Percentiles rank a stretch among this genome's conserved stretches.
Conservation (phyloP, 2,329 filamentous ascomycete species). For the Biscogniauxia sp. region DNA sequence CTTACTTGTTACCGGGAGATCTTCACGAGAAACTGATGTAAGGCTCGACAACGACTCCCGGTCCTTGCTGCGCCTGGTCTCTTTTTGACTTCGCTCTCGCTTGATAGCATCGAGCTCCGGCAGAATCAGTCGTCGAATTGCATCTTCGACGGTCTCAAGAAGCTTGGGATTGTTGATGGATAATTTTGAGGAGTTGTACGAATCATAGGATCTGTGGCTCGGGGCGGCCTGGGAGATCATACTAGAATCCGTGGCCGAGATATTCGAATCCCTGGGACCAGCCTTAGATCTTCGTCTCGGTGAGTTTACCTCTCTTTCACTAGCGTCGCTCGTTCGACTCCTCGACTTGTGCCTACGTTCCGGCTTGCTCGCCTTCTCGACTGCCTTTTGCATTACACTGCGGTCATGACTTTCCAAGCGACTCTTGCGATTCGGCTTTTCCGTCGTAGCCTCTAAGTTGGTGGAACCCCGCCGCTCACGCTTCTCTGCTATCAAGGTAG, state of each 20-base stretch:
- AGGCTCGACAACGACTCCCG: constrained; percentile 63
- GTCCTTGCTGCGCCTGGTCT: constrained; percentile 46
- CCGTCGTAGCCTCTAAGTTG: constrained; percentile 38
- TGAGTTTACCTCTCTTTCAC: constrained; percentile 46
- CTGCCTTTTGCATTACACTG: constrained; percentile 33
- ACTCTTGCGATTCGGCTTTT: constrained; percentile 45
- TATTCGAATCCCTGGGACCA: constrained; percentile 49
- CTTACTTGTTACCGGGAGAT: constrained; percentile 50
- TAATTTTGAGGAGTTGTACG: constrained; percentile 58
- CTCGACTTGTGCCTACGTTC: constrained; percentile 51
- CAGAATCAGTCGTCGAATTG: constrained; percentile 83
- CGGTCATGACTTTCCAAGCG: constrained; percentile 44
- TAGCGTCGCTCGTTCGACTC: constrained; percentile 48
- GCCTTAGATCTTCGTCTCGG: constrained; percentile 51
- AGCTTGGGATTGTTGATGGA: constrained; percentile 91
- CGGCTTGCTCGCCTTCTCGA: constrained; percentile 41
- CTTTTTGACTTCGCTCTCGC: constrained; percentile 78
- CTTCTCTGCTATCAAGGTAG: constrained; percentile 33
- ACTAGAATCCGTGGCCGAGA: constrained; percentile 55
- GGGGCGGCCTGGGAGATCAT: constrained; percentile 51
- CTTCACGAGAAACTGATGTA: constrained; percentile 54
- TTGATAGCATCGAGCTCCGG: constrained; percentile 91
- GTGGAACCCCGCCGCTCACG: constrained; percentile 41
- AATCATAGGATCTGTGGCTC: constrained; percentile 55
- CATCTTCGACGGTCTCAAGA: constrained; percentile 88